Evolutionary conservation across 768 basidiomycete species (phyloP), one percentile per base, ranked within the genome.

Genomic region (Mycena capillaripes): DNA sequence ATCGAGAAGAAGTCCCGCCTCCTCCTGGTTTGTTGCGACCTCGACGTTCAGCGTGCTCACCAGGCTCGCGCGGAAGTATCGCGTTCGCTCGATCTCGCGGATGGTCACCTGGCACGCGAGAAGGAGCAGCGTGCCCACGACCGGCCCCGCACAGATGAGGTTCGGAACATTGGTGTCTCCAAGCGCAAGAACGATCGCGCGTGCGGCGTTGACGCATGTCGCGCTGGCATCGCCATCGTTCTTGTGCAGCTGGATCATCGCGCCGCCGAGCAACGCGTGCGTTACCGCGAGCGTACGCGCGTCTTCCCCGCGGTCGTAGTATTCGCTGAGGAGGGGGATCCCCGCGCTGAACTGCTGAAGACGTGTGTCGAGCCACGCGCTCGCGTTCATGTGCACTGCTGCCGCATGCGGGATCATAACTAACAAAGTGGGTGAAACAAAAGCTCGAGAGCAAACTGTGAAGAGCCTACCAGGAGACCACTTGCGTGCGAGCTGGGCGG

Each of bases 201-300:
- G 72, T 25, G 77, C 77, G 40, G 76, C 70, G 32, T n/a, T n/a
- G 36, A 75, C 30, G 30, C 66, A 71, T 0, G 30, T 29, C 25
- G 50, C 21, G 57, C 57, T 59, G 7, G 62, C n/a, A 21, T 71
- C 67, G 29, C 57, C 55, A 25, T 36, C 70, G 69, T 40, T 69
- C 60, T 65, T 75, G 44, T 76, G 74, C 27, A 78, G 67, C 68
- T 74, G 73, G 25, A 78, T 69, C 25, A 64, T 17, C 23, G 77
- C 75, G 11, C 72, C 72, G 23, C 50, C 58, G 55, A 75, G 38
- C 10, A 78, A 57, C 16, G 71, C 66, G 12, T 78, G 76, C 14
- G 76, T 72, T 4, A 78, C 12, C 1, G 65, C 66, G 29, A 74
- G 62, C 25, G 52, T 65, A 53, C 67, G 75, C 9, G 67, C 62